These are phyloP conservation scores for Closterium sp. DNA, from an alignment of 139 green algal genomes.

Conservation along the genomic window DNA sequence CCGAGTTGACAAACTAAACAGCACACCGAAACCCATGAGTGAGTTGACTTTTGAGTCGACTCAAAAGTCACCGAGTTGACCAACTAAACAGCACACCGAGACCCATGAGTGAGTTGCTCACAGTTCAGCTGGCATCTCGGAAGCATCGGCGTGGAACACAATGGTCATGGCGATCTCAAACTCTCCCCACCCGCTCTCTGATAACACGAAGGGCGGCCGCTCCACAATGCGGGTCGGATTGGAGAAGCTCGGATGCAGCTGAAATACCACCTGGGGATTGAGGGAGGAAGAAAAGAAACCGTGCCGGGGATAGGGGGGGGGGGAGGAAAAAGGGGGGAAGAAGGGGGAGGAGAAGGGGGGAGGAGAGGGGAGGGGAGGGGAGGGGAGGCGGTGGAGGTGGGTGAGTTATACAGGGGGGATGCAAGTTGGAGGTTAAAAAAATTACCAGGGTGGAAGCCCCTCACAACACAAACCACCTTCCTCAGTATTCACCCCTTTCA, in stretches of 20 bases:
- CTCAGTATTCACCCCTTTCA: no score
- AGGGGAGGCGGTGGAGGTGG: no score
- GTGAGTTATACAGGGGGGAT: no score
- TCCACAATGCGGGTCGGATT: constrained; percentile 64
- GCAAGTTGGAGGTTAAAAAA: no score
- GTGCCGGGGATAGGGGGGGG: not conserved
- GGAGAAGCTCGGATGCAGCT: constrained; percentile 85
- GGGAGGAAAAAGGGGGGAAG: not conserved
- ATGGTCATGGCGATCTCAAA: constrained; percentile 83
- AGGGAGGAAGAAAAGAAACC: constrained; percentile 23
- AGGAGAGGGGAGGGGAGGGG: not conserved
- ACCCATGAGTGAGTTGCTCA: constrained; percentile 24
- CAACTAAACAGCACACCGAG: no score
- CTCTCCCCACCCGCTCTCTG: constrained; percentile 92
- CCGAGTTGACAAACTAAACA: not conserved
- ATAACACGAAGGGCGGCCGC: constrained; percentile 68
- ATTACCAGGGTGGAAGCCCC: no score
- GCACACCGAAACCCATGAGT: not conserved
- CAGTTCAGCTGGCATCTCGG: constrained; percentile 69
- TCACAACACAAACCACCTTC: no score
- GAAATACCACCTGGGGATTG: constrained; percentile 70
- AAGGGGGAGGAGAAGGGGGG: no score
- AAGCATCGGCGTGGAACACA: constrained; percentile 69
- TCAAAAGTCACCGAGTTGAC: not conserved
- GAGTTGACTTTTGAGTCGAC: not conserved